These are phyloP conservation scores for Penicillium lividum DNA, from an alignment of 495 filamentous ascomycete species.

Conservation along the genomic window DNA sequence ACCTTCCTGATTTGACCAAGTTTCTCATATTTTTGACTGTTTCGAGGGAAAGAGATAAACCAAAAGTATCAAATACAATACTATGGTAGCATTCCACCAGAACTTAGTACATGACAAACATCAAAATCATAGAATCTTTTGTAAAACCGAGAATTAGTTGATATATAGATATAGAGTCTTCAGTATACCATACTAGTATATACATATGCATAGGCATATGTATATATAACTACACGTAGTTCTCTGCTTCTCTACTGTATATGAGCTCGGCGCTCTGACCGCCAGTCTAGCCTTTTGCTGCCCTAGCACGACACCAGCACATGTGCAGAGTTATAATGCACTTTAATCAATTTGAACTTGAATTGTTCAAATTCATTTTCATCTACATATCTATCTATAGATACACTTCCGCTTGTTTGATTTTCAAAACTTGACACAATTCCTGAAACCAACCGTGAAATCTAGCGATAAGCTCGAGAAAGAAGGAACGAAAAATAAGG, in stretches of 20 bases:
- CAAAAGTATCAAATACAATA: no score
- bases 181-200: neutral
- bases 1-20: no score
- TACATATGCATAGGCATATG: neutral
- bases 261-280: conserved; percentile 16
- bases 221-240: neutral
- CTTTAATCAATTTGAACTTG: neutral
- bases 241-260: neutral
- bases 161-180: neutral
- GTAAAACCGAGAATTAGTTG: no score
- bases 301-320: conserved; percentile 6
- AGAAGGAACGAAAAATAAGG: conserved; percentile 21
- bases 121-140: no score
- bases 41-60: no score
- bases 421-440: neutral
- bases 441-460: conserved; percentile 23
- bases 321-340: neutral
- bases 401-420: neutral
- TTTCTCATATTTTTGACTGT: no score
- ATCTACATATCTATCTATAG: neutral
- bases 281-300: conserved; percentile 8
- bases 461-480: conserved; percentile 25
- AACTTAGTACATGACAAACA: no score
- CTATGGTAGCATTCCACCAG: no score
- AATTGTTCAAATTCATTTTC: neutral